Evolutionary conservation across 495 filamentous ascomycete genomes (phyloP).

Genomic region (Xylaria flabelliformis): DNA sequence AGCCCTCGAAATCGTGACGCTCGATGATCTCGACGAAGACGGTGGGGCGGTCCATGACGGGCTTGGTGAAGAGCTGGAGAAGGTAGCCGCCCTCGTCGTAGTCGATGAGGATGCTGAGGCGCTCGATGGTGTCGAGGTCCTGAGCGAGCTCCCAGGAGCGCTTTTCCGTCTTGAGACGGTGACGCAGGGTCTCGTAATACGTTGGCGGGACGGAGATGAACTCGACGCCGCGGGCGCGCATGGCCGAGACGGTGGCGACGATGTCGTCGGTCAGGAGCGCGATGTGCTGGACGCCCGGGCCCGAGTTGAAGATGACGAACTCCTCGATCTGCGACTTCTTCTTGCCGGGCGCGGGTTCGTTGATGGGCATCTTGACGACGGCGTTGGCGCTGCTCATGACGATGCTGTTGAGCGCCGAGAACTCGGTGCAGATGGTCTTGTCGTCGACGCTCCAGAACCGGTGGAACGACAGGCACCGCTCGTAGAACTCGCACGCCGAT

Average conservation of each 20-base stretch:
- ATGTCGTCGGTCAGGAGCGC: slow-evolving; percentile 83
- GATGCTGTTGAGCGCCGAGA: slow-evolving; percentile 80
- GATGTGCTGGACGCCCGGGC: slow-evolving; percentile 89
- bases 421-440: slow-evolving; percentile 84
- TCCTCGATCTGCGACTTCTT: slow-evolving; percentile 91
- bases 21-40: slow-evolving; percentile 96
- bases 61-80: slow-evolving; percentile 88
- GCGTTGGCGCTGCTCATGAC: slow-evolving; percentile 84
- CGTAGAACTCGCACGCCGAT: slow-evolving; percentile 84
- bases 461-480: slow-evolving; percentile 87
- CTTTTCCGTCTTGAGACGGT: slow-evolving; percentile 64
- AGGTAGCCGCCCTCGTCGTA: slow-evolving; percentile 91
- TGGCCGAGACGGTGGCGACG: slow-evolving; percentile 71
- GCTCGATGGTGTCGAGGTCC: slow-evolving; percentile 74
- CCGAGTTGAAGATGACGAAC: slow-evolving; percentile 86
- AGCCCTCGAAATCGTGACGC: slow-evolving; percentile 82
- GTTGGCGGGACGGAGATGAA: slow-evolving; percentile 85
- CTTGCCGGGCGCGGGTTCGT: slow-evolving; percentile 88
- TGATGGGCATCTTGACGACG: slow-evolving; percentile 94
- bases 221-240: slow-evolving; percentile 81
- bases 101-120: slow-evolving; percentile 84
- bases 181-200: slow-evolving; percentile 80
- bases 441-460: slow-evolving; percentile 96
- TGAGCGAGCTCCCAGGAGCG: slow-evolving; percentile 66
- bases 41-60: slow-evolving; percentile 88